Evolutionary conservation across 108 stramenopile species (phyloP).

Genomic region (Nannochloropsis oceanica): DNA sequence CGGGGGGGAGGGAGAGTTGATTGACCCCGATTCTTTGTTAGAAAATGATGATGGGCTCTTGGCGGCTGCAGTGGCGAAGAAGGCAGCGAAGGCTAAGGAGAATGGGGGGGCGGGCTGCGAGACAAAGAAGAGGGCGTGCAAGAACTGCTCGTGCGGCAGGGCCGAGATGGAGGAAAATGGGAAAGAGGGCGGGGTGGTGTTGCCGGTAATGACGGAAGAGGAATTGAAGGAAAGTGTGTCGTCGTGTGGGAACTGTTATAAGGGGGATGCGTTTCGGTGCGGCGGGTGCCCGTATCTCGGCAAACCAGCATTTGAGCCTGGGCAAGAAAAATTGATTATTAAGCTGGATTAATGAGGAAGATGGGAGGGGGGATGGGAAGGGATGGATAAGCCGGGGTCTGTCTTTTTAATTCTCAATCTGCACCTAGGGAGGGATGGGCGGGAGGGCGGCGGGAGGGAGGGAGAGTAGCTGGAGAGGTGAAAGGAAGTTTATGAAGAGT

Average conservation of each 20-base stretch:
- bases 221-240: constrained; percentile 6
- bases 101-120: neutral
- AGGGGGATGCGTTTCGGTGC: constrained; percentile 94
- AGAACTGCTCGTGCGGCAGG: constrained; percentile 81
- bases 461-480: neutral
- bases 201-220: neutral
- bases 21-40: neutral
- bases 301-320: constrained; percentile 78
- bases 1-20: neutral
- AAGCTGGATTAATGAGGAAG: constrained; percentile 32
- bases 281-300: constrained; percentile 81
- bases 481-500: neutral
- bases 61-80: neutral
- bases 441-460: neutral
- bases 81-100: neutral
- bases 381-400: neutral
- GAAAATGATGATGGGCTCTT: neutral
- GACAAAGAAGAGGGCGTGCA: constrained; percentile 53
- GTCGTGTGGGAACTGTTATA: constrained; percentile 74
- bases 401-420: neutral
- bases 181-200: neutral
- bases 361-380: neutral
- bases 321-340: constrained; percentile 73
- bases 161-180: constrained; percentile 38
- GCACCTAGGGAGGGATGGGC: neutral